Conservation (phyloP, 257 asterid species). For the Gentiana macrophylla region DNA sequence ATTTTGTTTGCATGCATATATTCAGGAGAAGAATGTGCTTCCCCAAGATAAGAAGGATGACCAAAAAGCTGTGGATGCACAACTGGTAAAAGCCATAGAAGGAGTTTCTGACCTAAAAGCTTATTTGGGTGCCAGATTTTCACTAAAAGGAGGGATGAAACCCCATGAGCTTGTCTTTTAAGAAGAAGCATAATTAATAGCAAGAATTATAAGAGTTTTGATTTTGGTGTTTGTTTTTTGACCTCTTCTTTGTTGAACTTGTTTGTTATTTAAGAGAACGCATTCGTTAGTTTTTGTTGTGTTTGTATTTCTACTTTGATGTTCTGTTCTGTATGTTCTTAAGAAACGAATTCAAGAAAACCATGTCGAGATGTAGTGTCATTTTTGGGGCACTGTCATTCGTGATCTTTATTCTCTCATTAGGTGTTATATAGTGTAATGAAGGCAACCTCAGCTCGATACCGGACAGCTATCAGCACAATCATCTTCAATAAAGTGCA, state of each 20-base stretch:
- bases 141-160: background rate
- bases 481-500: too few relatives aligned
- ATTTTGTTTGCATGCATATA: too few relatives aligned
- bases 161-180: conserved; percentile 5
- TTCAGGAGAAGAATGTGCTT: conserved; percentile 35
- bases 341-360: too few relatives aligned
- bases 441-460: too few relatives aligned
- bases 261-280: background rate
- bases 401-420: too few relatives aligned
- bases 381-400: too few relatives aligned
- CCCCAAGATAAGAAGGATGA: conserved; percentile 41
- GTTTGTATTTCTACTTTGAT: conserved; percentile 6
- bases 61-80: conserved; percentile 7
- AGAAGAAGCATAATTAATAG: background rate
- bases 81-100: conserved; percentile 3
- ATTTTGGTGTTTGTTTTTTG: background rate
- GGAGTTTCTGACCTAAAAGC: background rate
- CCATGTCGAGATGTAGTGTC: too few relatives aligned
- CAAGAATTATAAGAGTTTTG: background rate
- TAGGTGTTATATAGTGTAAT: too few relatives aligned
- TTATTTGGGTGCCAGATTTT: conserved; percentile 4
- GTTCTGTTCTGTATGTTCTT: too few relatives aligned
- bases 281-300: background rate
- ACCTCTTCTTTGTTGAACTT: background rate
- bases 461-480: too few relatives aligned